Conservation (phyloP, 306 rosid species). For the Benincasa hispida region DNA sequence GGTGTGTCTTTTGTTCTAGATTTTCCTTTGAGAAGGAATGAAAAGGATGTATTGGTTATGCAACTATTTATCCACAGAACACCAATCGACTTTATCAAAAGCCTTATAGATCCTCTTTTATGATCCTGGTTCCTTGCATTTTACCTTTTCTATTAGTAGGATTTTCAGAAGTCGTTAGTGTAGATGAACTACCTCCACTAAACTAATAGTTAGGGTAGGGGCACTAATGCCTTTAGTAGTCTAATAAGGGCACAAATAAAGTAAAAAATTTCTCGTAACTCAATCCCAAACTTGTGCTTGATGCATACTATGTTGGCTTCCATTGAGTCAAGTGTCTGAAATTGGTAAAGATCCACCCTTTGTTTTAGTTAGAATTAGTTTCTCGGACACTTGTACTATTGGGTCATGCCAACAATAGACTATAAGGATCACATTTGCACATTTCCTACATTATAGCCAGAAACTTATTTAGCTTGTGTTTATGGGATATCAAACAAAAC, state of each 20-base stretch:
- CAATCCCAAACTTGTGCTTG: not conserved
- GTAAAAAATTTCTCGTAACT: not conserved
- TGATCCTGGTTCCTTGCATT: not conserved
- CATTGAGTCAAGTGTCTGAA: not conserved
- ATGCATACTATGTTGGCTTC: not conserved
- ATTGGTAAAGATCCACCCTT: not conserved
- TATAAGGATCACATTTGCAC: not conserved
- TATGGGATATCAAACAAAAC: not conserved
- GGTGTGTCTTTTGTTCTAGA: not conserved
- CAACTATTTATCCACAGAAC: not conserved
- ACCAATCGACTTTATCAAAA: not conserved
- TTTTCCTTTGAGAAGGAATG: not conserved
- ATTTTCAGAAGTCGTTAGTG: not conserved
- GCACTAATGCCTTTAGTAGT: not conserved
- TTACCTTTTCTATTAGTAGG: not conserved
- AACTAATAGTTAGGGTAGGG: not conserved
- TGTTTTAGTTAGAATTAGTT: not conserved
- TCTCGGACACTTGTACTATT: not conserved
- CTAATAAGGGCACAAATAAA: not conserved
- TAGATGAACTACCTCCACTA: not conserved
- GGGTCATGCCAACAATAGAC: not conserved
- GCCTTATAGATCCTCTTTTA: not conserved
- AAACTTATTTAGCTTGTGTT: not conserved
- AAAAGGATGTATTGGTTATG: not conserved
- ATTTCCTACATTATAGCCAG: too few species aligned